Percentiles rank a stretch among this genome's conserved stretches.
Evolutionary conservation across 371 early-diverging fungal species (phyloP).

Genomic region (Actinomortierella ambigua): DNA sequence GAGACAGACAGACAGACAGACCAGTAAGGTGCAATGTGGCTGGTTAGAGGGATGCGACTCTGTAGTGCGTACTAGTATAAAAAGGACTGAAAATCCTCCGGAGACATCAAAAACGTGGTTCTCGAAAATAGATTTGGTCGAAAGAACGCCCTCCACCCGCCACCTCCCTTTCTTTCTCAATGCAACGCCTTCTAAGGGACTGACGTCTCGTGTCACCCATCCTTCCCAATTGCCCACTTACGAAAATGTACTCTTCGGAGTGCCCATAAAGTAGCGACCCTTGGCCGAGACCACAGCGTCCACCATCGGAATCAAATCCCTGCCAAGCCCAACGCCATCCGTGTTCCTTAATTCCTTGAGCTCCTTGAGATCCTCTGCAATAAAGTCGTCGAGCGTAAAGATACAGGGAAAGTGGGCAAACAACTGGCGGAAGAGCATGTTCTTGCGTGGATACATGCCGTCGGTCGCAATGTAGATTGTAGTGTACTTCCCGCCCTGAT

Average conservation of each 20-base stretch:
- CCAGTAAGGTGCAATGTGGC: no score
- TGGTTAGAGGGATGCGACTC: no score
- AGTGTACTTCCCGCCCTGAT: conserved; percentile 28
- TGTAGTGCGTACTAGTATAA: no score
- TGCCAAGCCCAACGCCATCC: conserved; percentile 55
- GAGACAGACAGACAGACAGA: no score
- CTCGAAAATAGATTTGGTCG: background rate
- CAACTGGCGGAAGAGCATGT: conserved; percentile 60
- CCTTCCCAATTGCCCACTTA: no score
- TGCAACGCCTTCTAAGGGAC: no score
- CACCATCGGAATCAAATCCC: conserved; percentile 66
- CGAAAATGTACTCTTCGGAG: conserved; percentile 63
- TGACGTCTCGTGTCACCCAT: no score
- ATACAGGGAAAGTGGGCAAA: conserved; percentile 66
- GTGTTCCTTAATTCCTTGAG: conserved; percentile 52
- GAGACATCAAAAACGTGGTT: background rate
- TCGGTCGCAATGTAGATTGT: conserved; percentile 66
- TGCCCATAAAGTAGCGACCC: conserved; percentile 61
- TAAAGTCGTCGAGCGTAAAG: conserved; percentile 61
- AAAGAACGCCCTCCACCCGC: no score
- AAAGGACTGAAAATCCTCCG: no score
- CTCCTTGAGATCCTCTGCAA: conserved; percentile 46
- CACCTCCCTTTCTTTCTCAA: no score
- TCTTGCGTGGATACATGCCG: conserved; percentile 54
- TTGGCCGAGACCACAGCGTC: conserved; percentile 68